phyloP scores from a whole-genome alignment of 164 flowering plant species.

The Litsea cubeba region DNA sequence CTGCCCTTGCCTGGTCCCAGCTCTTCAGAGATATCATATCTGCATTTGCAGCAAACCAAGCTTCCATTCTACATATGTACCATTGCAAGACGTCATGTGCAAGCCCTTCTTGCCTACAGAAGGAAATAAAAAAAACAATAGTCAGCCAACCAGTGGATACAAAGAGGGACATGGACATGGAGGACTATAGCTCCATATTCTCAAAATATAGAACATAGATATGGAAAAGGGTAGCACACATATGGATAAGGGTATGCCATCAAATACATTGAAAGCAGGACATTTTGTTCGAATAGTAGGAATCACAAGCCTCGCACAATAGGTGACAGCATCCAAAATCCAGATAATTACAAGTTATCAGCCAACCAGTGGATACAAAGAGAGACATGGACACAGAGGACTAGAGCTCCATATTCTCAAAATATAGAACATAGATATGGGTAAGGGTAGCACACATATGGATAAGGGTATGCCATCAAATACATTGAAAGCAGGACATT shows the following conservation, averaged over 20 bases:
- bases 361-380: not conserved
- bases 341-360: not conserved
- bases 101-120: constrained; percentile 65
- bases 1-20: constrained; percentile 72
- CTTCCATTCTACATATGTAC: constrained; percentile 94
- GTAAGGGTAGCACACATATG: too few relatives aligned
- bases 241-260: not conserved
- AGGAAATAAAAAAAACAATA: not conserved
- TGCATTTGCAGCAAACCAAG: constrained; percentile 95
- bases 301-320: not conserved
- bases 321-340: too few relatives aligned
- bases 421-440: not conserved
- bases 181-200: not conserved
- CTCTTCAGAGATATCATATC: constrained; percentile 81
- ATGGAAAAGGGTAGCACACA: too few relatives aligned
- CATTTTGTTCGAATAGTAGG: not conserved
- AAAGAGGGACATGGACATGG: not conserved
- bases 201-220: not conserved
- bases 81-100: constrained; percentile 80
- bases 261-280: not conserved
- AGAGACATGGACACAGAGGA: not conserved
- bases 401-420: not conserved
- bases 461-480: not conserved
- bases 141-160: not conserved
- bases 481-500: not conserved